Conservation (phyloP, 2,329 filamentous ascomycete species). For the Aspergillus novoparasiticus region DNA sequence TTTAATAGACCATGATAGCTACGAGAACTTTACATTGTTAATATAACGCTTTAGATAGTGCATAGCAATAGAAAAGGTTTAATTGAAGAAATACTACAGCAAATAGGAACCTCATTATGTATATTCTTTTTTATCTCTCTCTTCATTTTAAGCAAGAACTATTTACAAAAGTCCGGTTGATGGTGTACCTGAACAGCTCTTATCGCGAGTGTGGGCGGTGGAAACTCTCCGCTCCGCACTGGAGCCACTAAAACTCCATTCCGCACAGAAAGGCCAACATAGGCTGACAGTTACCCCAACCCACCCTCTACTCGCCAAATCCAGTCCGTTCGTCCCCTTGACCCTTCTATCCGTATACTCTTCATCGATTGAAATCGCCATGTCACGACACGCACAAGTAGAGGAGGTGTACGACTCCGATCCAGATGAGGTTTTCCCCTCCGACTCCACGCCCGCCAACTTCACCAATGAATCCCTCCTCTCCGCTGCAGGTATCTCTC, state of each 20-base stretch:
- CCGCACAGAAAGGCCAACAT: constrained; percentile 25
- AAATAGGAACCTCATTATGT: not conserved
- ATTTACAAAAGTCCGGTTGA: not conserved
- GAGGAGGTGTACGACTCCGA: constrained; percentile 94
- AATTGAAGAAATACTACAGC: not conserved
- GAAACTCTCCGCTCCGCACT: constrained; percentile 16
- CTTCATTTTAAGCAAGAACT: not conserved
- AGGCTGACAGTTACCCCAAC: constrained; percentile 14
- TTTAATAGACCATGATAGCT: not conserved
- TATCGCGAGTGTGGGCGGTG: constrained; percentile 4
- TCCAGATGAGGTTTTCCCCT: constrained; percentile 82
- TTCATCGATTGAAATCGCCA: constrained; percentile 40
- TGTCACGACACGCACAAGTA: constrained; percentile 80
- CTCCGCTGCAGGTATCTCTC: constrained; percentile 38
- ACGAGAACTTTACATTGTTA: not conserved
- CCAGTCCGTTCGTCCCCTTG: not conserved
- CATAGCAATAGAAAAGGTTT: not conserved
- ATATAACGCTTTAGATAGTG: not conserved
- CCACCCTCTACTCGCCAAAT: not conserved
- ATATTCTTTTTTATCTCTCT: not conserved
- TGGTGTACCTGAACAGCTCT: not conserved
- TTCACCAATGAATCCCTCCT: constrained; percentile 53
- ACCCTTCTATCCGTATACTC: not conserved
- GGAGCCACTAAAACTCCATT: constrained; percentile 21
- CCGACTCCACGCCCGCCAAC: constrained; percentile 43